Evolutionary conservation across 2,329 filamentous ascomycete genomes (phyloP).

Genomic region (Cordyceps cicadae): DNA sequence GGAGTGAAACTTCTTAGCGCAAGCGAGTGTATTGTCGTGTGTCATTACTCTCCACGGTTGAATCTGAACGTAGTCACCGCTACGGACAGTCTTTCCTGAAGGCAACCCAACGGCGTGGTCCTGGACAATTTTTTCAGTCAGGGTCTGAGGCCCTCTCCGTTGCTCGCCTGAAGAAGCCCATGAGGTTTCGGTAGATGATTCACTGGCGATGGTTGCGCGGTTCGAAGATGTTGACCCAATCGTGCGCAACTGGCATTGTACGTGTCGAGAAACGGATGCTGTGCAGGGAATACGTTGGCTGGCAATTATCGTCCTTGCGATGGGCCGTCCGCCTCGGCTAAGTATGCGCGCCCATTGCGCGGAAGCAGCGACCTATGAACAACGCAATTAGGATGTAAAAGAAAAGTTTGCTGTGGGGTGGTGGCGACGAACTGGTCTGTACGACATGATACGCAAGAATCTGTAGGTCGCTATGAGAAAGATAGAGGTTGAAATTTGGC

Average conservation of each 20-base stretch:
- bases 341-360: slow-evolving; percentile 3
- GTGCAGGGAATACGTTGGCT: not conserved
- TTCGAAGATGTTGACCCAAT: not conserved
- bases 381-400: not conserved
- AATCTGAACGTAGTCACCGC: slow-evolving; percentile 78
- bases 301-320: not conserved
- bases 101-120: slow-evolving; percentile 67
- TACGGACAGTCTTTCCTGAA: slow-evolving; percentile 63
- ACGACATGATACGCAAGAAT: slow-evolving; percentile 2
- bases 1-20: slow-evolving; percentile 69
- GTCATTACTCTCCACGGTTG: slow-evolving; percentile 70
- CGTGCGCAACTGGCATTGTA: not conserved
- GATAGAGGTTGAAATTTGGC: not conserved
- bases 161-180: not conserved
- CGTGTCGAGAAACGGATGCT: not conserved
- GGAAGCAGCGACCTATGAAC: not conserved
- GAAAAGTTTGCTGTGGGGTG: no score
- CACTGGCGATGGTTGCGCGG: not conserved
- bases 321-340: not conserved
- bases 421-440: not conserved
- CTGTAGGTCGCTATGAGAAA: not conserved
- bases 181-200: not conserved
- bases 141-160: slow-evolving; percentile 56
- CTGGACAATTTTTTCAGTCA: slow-evolving; percentile 92
- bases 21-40: slow-evolving; percentile 73